Percentiles rank a stretch among this genome's conserved stretches.
Evolutionary conservation across 2,329 filamentous ascomycete species (phyloP).

Genomic region (Cladophialophora exuberans): DNA sequence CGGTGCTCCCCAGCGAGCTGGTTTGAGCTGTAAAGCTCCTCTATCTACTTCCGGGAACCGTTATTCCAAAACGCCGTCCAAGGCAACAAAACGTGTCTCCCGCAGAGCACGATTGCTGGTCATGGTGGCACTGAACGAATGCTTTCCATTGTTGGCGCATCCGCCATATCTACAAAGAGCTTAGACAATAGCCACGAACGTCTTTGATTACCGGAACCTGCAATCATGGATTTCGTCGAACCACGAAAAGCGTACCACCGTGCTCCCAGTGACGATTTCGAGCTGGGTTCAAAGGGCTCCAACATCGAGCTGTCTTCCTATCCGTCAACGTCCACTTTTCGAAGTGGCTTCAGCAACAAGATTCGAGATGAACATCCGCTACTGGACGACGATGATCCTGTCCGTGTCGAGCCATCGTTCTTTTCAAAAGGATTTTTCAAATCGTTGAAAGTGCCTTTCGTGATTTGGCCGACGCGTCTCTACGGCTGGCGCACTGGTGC

Average conservation of each 20-base stretch:
- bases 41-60: too few species aligned
- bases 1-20: too few species aligned
- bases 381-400: constrained; percentile 1
- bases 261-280: constrained; percentile 8
- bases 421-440: neutral
- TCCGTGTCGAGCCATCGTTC: constrained; percentile 4
- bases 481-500: constrained; percentile 30
- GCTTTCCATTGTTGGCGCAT: too few species aligned
- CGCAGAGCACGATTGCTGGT: too few species aligned
- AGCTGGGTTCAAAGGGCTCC: neutral
- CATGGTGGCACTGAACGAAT: too few species aligned
- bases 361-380: constrained; percentile 14
- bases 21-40: too few species aligned
- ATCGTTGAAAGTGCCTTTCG: neutral
- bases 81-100: too few species aligned
- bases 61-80: too few species aligned
- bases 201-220: neutral
- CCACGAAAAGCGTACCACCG: constrained; percentile 17
- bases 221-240: constrained; percentile 15
- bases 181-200: neutral
- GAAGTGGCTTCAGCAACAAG: neutral
- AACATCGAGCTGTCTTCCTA: constrained; percentile 12
- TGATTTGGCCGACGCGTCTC: constrained; percentile 14
- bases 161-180: too few species aligned
- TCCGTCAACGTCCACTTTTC: constrained; percentile 6